These are phyloP conservation scores for Boletus barrowsii DNA, from an alignment of 768 basidiomycete species.

Conservation along the genomic window DNA sequence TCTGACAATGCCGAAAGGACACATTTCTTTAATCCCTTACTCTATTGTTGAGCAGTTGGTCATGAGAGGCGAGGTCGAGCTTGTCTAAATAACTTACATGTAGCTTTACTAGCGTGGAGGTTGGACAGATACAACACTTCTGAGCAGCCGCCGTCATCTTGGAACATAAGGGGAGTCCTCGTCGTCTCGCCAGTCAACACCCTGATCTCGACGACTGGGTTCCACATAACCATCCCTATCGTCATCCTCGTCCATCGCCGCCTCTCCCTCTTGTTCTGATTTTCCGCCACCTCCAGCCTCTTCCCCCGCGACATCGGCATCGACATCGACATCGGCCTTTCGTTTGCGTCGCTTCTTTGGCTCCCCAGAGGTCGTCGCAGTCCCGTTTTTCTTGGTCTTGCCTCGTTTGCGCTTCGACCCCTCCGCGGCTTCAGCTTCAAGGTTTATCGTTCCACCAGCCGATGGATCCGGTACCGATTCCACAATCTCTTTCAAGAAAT, in stretches of 20 bases:
- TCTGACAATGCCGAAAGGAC: slow-evolving; percentile 73
- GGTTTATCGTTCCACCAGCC: slow-evolving; percentile 72
- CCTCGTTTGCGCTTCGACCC: slow-evolving; percentile 55
- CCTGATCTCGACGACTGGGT: slow-evolving; percentile 40
- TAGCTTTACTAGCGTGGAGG: slow-evolving; percentile 10
- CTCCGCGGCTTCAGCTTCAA: slow-evolving; percentile 59
- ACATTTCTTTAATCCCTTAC: slow-evolving; percentile 80
- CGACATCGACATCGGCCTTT: slow-evolving; percentile 37
- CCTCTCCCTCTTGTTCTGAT: slow-evolving; percentile 36
- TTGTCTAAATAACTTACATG: slow-evolving; percentile 49
- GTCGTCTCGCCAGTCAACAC: slow-evolving; percentile 40
- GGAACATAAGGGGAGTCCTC: slow-evolving; percentile 46
- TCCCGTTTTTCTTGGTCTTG: slow-evolving; percentile 49
- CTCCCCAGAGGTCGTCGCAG: slow-evolving; percentile 31
- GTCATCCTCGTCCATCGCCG: slow-evolving; percentile 41
- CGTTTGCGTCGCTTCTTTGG: slow-evolving; percentile 51
- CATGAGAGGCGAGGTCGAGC: slow-evolving; percentile 67
- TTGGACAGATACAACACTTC: slow-evolving; percentile 7
- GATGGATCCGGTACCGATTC: slow-evolving; percentile 84
- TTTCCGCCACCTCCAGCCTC: slow-evolving; percentile 37
- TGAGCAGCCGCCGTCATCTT: slow-evolving; percentile 19
- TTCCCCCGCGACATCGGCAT: slow-evolving; percentile 33
- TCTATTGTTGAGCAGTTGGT: slow-evolving; percentile 72
- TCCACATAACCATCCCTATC: slow-evolving; percentile 39
- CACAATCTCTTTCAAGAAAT: slow-evolving; percentile 93